These are phyloP conservation scores for Botrytis elliptica DNA, from an alignment of 2,329 filamentous ascomycete species.

Conservation along the genomic window DNA sequence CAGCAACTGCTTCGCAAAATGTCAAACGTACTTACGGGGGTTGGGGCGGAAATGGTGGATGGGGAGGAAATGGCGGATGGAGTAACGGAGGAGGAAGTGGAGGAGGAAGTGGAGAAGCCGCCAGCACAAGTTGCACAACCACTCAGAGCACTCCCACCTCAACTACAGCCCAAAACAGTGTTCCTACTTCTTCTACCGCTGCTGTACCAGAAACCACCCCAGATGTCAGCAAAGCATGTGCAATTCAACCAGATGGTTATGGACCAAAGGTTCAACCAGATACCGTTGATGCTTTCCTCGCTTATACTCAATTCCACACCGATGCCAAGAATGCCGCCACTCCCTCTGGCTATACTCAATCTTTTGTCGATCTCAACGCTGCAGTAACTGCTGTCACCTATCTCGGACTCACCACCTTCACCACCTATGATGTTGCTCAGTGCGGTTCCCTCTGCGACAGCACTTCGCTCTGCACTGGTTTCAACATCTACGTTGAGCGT, in stretches of 20 bases:
- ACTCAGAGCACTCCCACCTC: background rate
- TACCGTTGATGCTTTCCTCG: constrained; percentile 38
- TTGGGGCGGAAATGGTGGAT: background rate
- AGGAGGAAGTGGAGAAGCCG: background rate
- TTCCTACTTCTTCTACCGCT: background rate
- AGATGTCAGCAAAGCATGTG: constrained; percentile 7
- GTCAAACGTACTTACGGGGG: background rate
- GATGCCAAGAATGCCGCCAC: constrained; percentile 32
- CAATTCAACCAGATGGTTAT: constrained; percentile 29
- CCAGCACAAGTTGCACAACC: background rate
- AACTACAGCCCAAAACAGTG: background rate
- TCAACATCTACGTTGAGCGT: constrained; percentile 41
- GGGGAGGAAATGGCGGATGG: background rate
- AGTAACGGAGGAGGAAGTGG: background rate
- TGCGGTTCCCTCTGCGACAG: constrained; percentile 34
- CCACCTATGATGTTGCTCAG: constrained; percentile 33
- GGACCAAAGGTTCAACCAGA: constrained; percentile 40
- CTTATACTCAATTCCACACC: constrained; percentile 27
- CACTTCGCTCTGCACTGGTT: constrained; percentile 33
- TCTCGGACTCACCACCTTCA: constrained; percentile 34
- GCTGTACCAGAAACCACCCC: background rate
- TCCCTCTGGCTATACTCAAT: constrained; percentile 38
- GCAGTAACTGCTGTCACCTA: constrained; percentile 29
- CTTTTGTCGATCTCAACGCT: constrained; percentile 38
- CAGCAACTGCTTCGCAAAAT: background rate